These are phyloP conservation scores for Huiozyma sinensis DNA, from an alignment of 805 yeast species.

Conservation along the genomic window DNA sequence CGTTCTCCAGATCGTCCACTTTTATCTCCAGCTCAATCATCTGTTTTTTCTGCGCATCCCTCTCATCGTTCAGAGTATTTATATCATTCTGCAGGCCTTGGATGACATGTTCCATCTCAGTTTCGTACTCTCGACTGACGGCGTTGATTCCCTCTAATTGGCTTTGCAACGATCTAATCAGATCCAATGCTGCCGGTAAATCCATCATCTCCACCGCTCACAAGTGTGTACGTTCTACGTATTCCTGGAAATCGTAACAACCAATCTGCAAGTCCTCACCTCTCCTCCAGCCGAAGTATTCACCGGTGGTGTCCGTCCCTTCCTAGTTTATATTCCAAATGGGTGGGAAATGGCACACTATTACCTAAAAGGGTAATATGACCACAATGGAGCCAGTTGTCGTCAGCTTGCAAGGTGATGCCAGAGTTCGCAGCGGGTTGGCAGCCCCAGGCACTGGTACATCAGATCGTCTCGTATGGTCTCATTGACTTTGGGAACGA, in stretches of 20 bases:
- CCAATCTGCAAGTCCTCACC: too few species aligned
- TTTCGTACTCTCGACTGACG: constrained; percentile 14
- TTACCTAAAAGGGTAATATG: not conserved
- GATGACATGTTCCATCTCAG: constrained; percentile 12
- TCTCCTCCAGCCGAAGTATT: too few species aligned
- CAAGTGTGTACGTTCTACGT: too few species aligned
- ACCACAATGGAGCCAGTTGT: too few species aligned
- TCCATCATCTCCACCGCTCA: constrained; percentile 1
- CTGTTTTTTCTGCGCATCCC: constrained; percentile 1
- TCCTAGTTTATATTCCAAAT: not conserved
- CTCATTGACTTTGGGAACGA: too few species aligned
- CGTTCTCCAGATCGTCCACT: constrained; percentile 13
- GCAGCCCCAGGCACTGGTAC: too few species aligned
- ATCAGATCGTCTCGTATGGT: too few species aligned
- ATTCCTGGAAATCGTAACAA: too few species aligned
- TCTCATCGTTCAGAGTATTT: not conserved
- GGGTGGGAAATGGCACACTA: not conserved
- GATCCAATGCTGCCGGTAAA: constrained; percentile 5
- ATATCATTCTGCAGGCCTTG: not conserved
- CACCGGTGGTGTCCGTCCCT: not conserved
- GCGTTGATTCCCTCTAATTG: constrained; percentile 13
- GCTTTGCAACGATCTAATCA: constrained; percentile 8
- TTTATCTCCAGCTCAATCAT: constrained; percentile 10
- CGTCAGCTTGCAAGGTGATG: too few species aligned
- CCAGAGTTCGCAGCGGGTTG: too few species aligned